Evolutionary conservation across 2,329 filamentous ascomycete species (phyloP).

Genomic region (Passalora sequoiae): DNA sequence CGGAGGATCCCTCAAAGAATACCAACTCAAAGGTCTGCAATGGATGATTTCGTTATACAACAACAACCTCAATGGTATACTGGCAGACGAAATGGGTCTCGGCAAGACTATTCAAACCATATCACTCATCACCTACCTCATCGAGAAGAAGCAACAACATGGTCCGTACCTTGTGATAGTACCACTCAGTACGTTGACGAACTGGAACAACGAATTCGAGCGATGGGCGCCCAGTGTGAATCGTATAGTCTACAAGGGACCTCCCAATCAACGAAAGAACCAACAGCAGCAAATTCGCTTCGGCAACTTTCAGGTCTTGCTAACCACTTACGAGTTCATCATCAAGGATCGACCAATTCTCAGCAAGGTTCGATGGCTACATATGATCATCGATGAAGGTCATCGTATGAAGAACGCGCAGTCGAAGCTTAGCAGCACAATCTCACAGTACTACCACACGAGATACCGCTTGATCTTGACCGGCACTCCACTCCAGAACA

Average conservation of each 20-base stretch:
- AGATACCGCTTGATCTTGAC: conserved; percentile 95
- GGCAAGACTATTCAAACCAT: conserved; percentile 99
- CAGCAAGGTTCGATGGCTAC: conserved; percentile 98
- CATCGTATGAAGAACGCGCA: conserved; percentile 99
- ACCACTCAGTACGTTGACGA: conserved; percentile 91
- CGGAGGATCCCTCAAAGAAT: conserved; percentile 90
- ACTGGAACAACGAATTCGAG: conserved; percentile 98
- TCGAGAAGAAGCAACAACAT: conserved; percentile 86
- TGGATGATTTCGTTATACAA: conserved; percentile 99
- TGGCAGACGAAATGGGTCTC: conserved; percentile 99
- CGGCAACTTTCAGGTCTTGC: conserved; percentile 88
- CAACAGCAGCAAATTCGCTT: conserved; percentile 92
- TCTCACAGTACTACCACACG: conserved; percentile 91
- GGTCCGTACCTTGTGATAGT: conserved; percentile 96
- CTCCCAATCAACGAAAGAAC: conserved; percentile 78
- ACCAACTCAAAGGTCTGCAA: conserved; percentile 95
- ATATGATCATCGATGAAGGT: conserved; percentile 99
- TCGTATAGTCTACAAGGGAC: conserved; percentile 94
- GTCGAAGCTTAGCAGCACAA: conserved; percentile 91
- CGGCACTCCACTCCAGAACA: conserved; percentile 95
- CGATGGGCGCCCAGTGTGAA: conserved; percentile 90
- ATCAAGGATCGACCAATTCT: conserved; percentile 96
- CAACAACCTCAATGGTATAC: conserved; percentile 98
- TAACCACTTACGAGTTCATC: conserved; percentile 98
- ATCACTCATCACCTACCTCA: conserved; percentile 92